phyloP scores from a whole-genome alignment of 495 filamentous ascomycete species.

The Neurospora sp. region DNA sequence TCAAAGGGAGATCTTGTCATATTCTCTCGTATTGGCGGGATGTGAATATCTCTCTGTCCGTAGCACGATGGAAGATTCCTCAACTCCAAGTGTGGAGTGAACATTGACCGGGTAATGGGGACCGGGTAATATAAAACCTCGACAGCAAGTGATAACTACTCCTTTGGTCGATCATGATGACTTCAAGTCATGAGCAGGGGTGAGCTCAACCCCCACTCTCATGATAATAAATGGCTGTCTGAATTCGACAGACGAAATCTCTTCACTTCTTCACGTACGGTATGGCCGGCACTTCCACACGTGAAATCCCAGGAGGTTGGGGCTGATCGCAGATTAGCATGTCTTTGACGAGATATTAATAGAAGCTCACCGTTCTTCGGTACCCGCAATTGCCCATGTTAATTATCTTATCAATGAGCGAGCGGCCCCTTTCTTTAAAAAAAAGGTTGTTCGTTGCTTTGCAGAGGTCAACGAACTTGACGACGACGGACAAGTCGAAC shows the following conservation, averaged over 20 bases:
- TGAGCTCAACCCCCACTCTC: not conserved
- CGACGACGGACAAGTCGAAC: not conserved
- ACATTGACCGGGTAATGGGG: not conserved
- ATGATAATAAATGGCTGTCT: not conserved
- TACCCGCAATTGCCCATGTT: not conserved
- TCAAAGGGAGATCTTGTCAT: not conserved
- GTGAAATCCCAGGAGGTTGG: not conserved
- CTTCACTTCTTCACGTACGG: not conserved
- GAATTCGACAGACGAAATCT: not conserved
- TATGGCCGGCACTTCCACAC: not conserved
- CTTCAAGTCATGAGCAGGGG: not conserved
- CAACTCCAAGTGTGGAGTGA: not conserved
- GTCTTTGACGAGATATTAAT: not conserved
- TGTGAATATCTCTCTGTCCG: not conserved
- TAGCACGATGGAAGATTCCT: not conserved
- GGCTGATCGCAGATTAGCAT: not conserved
- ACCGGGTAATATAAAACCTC: not conserved
- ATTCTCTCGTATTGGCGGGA: not conserved
- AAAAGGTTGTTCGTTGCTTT: not conserved
- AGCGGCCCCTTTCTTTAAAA: not conserved
- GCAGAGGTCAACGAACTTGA: not conserved
- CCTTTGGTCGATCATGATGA: not conserved
- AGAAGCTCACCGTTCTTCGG: not conserved
- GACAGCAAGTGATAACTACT: not conserved
- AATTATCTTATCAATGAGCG: not conserved